These are phyloP conservation scores for Stephanodiscus minutulus DNA, from an alignment of 108 stramenopile species.

Conservation along the genomic window DNA sequence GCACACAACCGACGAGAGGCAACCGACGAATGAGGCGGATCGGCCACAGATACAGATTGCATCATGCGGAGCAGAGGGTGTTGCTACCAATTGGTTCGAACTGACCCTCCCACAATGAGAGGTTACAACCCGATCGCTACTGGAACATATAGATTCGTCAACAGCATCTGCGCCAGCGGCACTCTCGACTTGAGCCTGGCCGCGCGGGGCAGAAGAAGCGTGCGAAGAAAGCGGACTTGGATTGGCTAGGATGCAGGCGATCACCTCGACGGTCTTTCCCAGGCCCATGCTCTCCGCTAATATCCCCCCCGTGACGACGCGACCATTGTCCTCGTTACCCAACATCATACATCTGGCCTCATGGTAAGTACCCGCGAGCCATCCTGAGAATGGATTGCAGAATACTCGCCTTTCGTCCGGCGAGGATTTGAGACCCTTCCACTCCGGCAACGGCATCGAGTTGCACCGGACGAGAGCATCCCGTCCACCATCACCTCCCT, in stretches of 20 bases:
- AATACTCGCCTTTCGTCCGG: conserved; percentile 25
- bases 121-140: background rate
- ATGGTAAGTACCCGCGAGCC: conserved; percentile 39
- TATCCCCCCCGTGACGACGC: conserved; percentile 50
- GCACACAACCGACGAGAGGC: conserved; percentile 41
- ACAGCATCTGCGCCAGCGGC: background rate
- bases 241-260: conserved; percentile 66
- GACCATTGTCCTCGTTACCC: conserved; percentile 2
- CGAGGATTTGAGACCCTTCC: conserved; percentile 31
- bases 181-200: background rate
- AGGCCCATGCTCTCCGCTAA: conserved; percentile 68
- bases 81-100: conserved; percentile 9
- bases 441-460: conserved; percentile 24
- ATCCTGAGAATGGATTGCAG: conserved; percentile 59
- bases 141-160: background rate
- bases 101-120: background rate
- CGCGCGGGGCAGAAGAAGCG: background rate
- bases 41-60: conserved; percentile 52
- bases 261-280: conserved; percentile 42
- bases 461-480: background rate
- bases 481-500: background rate
- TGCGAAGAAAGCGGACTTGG: conserved; percentile 20
- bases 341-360: conserved; percentile 42
- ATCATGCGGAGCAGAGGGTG: conserved; percentile 12
- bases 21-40: conserved; percentile 2